Evolutionary conservation across 805 yeast genomes (phyloP), one percentile per base, ranked within the genome.

Genomic region (Starmerella khaoyaiensis): DNA sequence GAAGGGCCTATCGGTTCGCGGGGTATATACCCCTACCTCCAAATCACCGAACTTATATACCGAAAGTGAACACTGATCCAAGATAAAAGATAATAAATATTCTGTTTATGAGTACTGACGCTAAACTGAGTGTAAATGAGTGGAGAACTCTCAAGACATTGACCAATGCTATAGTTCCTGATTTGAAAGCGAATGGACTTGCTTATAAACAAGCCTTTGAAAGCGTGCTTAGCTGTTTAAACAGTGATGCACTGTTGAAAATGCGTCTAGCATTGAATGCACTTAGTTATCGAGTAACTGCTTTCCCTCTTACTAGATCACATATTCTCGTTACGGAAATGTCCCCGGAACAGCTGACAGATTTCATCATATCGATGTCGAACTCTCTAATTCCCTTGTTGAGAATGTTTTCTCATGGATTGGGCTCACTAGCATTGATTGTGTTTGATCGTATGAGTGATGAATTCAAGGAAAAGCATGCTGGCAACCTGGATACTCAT

Each of bases 301-400:
- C 57, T 1, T 17, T 41, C 5, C 33, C 47, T 11, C 33, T 55
- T 17, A 55, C 57, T 6, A 37, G 41, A 10, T 42, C 51, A 15
- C 39, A 39, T 7, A 24, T 28, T 19, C 44, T 52, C 1, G 11
- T 55, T 8, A 37, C 49, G 20, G 55, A 54, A 16, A 52, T 55
- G 57, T 20, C 43, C 14, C 32, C 12, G 1, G 35, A 22, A 7
- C 62, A 68, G 43, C 50, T 62, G 15, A 60, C 52, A 31, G 42
- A 35, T 2, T 39, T 67, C 14, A 43, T 70, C 21, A 38, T 34
- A 4, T 40, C 57, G 4, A 67, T 72, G 72, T 51, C 62, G 24
- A 55, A 55, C 40, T 65, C 73, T 7, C 62, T 63, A 2, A 16
- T 69, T 16, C 38, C 55, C 3, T 36, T 44, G 10, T 58, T 61